phyloP scores from a whole-genome alignment of 1,139 yeast species.

The Arxiozyma slooffiae region DNA sequence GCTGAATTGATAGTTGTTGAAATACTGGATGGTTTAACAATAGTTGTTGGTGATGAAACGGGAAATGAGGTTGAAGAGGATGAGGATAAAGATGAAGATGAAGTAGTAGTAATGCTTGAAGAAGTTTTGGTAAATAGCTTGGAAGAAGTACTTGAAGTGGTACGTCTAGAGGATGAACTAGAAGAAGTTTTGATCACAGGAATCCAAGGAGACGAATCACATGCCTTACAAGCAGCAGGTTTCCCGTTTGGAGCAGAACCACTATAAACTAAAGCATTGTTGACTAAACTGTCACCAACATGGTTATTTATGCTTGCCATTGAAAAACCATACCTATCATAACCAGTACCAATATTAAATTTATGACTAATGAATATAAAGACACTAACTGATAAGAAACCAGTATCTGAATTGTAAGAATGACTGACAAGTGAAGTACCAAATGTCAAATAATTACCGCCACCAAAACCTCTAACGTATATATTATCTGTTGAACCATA shows the following conservation, averaged over 20 bases:
- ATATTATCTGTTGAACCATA: conserved; percentile 9
- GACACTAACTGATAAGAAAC: conserved; percentile 9
- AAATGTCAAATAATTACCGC: conserved; percentile 10
- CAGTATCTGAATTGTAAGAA: conserved; percentile 9
- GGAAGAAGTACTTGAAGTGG: not conserved
- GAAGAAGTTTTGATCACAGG: conserved; percentile 2
- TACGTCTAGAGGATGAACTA: not conserved
- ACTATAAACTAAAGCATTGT: conserved; percentile 10
- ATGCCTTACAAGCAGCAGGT: conserved; percentile 8
- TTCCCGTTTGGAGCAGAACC: conserved; percentile 8
- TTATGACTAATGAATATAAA: conserved; percentile 7
- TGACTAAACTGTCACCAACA: conserved; percentile 6
- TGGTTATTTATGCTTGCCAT: conserved; percentile 6
- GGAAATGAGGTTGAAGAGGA: no score
- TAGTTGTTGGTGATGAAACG: no score
- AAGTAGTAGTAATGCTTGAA: not conserved
- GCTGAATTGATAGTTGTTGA: no score
- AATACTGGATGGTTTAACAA: no score
- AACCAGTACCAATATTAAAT: conserved; percentile 13
- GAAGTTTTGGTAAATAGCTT: not conserved
- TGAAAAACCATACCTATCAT: conserved; percentile 7
- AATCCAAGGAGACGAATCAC: conserved; percentile 13
- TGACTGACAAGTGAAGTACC: conserved; percentile 7
- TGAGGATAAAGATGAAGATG: not conserved
- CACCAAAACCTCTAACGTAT: conserved; percentile 11